phyloP scores from a whole-genome alignment of 2,329 filamentous ascomycete genomes.

The Penicillium sp. region DNA sequence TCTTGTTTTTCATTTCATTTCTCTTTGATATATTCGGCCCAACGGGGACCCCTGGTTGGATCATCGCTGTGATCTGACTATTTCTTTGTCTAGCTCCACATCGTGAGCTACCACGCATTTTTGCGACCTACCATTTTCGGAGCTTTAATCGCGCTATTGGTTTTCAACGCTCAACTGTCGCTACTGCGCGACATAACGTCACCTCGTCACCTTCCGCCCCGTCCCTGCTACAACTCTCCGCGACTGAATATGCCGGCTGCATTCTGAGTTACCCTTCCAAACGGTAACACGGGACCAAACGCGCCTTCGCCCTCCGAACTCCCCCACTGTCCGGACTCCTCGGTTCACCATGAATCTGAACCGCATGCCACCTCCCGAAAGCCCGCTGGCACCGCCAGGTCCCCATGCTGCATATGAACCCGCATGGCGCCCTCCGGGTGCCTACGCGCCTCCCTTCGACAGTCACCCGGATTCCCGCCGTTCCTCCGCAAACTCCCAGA shows the following conservation, averaged over 20 bases:
- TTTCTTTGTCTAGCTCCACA: conserved; percentile 25
- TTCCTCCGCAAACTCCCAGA: conserved; percentile 28
- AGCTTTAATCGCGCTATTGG: conserved; percentile 4
- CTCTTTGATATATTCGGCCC: conserved; percentile 1
- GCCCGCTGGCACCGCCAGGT: conserved; percentile 28
- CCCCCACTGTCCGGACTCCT: neutral
- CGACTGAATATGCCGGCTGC: conserved; percentile 2
- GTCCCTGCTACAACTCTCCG: too few species aligned
- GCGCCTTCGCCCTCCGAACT: neutral
- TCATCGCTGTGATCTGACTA: conserved; percentile 16
- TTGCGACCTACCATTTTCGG: conserved; percentile 13
- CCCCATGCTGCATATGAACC: conserved; percentile 33
- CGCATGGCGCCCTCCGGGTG: conserved; percentile 28
- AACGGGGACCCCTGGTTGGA: conserved; percentile 9
- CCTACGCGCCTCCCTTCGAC: conserved; percentile 32
- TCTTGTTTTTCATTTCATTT: conserved; percentile 5
- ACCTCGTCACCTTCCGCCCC: neutral
- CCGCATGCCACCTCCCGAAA: conserved; percentile 35
- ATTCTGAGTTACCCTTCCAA: neutral
- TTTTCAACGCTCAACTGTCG: conserved; percentile 3
- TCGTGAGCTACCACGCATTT: conserved; percentile 16
- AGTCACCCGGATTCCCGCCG: conserved; percentile 33
- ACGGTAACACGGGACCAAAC: neutral
- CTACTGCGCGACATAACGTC: neutral
- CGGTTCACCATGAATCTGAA: conserved; percentile 22